Base-by-base conservation (phyloP, 2,329 filamentous ascomycete genomes). In the Biscogniauxia marginata region DNA sequence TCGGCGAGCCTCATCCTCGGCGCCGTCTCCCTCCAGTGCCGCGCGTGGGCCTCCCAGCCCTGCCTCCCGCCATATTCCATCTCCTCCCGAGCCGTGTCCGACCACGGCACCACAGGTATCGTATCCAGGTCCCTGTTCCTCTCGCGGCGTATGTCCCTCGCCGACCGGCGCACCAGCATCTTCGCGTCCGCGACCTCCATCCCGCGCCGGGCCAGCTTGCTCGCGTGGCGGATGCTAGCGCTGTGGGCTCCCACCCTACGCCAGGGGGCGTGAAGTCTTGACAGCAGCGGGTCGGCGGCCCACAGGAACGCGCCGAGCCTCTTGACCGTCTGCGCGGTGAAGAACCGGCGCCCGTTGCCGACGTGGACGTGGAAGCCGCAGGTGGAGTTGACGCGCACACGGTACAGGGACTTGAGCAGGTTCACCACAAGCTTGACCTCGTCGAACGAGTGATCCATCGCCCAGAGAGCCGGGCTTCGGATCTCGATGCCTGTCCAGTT, bases 321-420 rank as follows among this genome's bases (percentile, higher is more conserved):
- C 11, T 70, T 68, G 11, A 71, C 22, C 0, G 65, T 62, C 9
- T 63, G 57, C 8, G 69, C 47, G 13, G 69, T 62, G 50, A 75
- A 69, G 49, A 60, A 65, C n/a, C 63, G 55, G 13, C 30, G 53
- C 0, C 74, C 74, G 49, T 70, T 70, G 4, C 72, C 74, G 3
- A 76, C 62, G 49, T 76, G 72, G 13, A 76, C 70, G 50, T 74
- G 72, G 19, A 76, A 62, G 7, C 72, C 73, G 23, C 70, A 72
- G 1, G 64, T 60, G 0, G 58, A 25, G 52, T 76, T 76, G 11
- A 74, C 62, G 1, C 71, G 66, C 16, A 70, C 52, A 16, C 71
- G 66, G 46, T 71, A 69, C 0, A 58, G 63, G 5, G 58, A 62
- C 1, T 67, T 74, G 5, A 76, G 51, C 4, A 73, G 43, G 23